Base-by-base conservation (phyloP, 2,329 filamentous ascomycete genomes). In the Leptographium flavum region DNA sequence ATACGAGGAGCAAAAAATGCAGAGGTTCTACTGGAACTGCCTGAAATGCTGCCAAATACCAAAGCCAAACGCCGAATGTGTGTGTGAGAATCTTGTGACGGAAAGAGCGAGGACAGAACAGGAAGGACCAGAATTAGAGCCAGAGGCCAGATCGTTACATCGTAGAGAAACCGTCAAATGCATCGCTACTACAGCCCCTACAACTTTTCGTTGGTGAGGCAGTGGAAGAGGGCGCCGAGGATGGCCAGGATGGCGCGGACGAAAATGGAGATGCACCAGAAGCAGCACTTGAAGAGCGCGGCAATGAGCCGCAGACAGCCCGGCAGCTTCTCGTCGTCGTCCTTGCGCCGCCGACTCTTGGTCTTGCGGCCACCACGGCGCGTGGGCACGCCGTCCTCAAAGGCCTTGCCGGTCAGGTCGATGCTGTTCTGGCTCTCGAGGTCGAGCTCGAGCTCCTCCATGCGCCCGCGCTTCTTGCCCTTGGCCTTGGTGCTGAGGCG, bases 391-490 rank as follows among this genome's bases (percentile, higher is more conserved):
- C 23, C 8, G 25, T 15, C 32, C 21, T 58, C 54, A 35, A 63
- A 57, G 50, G 63, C 55, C 54, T 68, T 59, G 54, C 70, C 62
- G 42, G 60, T 59, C 15, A 67, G 54, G 50, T 67, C 71, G 35
- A 51, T 45, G 44, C 65, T 68, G 7, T 65, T 63, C 58, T 81
- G 77, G 55, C 76, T 81, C 60, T 80, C 77, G 5, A 81, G 57
- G 52, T 81, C 77, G 32, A 80, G 61, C 57, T 75, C 77, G 47
- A 79, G 72, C 53, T 72, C 68, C 52, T 79, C 72, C 55, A 74
- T 66, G 51, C 65, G 67, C 58, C 58, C 22, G 38, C 21, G 32
- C 44, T 44, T 45, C 49, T 54, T 55, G 47, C 57, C 56, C 50
- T 48, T 50, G 39, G 42, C 13, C 60, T 33, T 42, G 39, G 5